These are phyloP conservation scores for Trichoderma koningiopsis DNA, from an alignment of 2,329 filamentous ascomycete genomes.

Conservation along the genomic window DNA sequence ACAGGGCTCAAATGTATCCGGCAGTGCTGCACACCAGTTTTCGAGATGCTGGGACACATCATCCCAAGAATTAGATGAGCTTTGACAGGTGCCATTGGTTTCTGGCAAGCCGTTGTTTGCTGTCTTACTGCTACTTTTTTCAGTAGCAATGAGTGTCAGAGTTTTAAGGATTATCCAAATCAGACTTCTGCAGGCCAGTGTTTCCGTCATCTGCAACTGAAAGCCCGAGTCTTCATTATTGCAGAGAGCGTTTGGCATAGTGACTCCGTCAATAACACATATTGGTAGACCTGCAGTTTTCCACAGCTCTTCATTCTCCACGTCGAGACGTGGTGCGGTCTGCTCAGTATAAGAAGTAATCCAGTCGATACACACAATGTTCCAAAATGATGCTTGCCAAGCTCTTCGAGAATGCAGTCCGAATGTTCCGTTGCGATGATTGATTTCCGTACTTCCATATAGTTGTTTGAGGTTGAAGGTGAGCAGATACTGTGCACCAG, in stretches of 20 bases:
- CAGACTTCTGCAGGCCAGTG: conserved; percentile 26
- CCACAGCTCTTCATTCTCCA: conserved; percentile 26
- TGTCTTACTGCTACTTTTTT: neutral
- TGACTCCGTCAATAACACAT: conserved; percentile 14
- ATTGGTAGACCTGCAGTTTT: conserved; percentile 28
- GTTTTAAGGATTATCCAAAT: conserved; percentile 28
- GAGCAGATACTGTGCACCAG: conserved; percentile 28
- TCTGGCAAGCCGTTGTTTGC: neutral
- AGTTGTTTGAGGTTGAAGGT: conserved; percentile 7
- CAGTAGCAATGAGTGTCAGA: conserved; percentile 20
- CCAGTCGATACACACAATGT: conserved; percentile 29
- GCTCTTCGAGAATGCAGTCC: conserved; percentile 25
- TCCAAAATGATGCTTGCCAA: conserved; percentile 29
- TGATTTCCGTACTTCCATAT: conserved; percentile 3
- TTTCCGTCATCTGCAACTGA: conserved; percentile 27
- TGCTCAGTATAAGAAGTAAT: conserved; percentile 26
- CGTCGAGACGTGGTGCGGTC: conserved; percentile 24
- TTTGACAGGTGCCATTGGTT: neutral
- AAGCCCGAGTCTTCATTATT: neutral
- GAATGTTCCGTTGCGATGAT: conserved; percentile 7
- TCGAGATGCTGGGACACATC: conserved; percentile 24
- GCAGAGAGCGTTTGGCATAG: conserved; percentile 22
- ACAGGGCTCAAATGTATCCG: conserved; percentile 29
- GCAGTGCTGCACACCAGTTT: conserved; percentile 25
- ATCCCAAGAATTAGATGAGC: conserved; percentile 5